Conservation (phyloP, 2,329 filamentous ascomycete genomes). For the Colletotrichum karsti region DNA sequence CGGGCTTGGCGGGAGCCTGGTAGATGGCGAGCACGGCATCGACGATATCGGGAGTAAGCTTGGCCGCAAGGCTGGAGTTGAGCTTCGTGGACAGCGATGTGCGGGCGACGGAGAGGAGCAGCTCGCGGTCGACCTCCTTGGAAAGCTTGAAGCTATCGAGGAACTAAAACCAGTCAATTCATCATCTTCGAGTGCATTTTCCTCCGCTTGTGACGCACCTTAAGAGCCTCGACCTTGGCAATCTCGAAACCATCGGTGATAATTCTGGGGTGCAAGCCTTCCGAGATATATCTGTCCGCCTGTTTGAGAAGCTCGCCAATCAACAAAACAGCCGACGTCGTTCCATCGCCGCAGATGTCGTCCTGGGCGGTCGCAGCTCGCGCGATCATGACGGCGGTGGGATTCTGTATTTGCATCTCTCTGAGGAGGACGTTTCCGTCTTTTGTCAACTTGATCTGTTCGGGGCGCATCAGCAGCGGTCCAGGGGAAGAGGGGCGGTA, state of each 20-base stretch:
- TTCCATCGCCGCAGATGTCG: slow-evolving; percentile 97
- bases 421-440: slow-evolving; percentile 89
- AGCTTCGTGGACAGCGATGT: slow-evolving; percentile 97
- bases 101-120: slow-evolving; percentile 90
- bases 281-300: slow-evolving; percentile 93
- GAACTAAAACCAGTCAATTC: slow-evolving; percentile 66
- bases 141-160: slow-evolving; percentile 92
- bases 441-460: slow-evolving; percentile 96
- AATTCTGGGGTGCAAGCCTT: slow-evolving; percentile 95
- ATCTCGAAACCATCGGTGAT: slow-evolving; percentile 98
- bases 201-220: slow-evolving; percentile 58
- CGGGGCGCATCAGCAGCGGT: slow-evolving; percentile 19
- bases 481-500: slow-evolving; percentile 21
- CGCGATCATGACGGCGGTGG: slow-evolving; percentile 88
- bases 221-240: slow-evolving; percentile 90
- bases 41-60: slow-evolving; percentile 93
- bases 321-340: slow-evolving; percentile 93
- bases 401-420: slow-evolving; percentile 96
- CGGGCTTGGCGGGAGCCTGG: slow-evolving; percentile 87
- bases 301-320: slow-evolving; percentile 98
- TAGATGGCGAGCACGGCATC: slow-evolving; percentile 97
- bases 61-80: slow-evolving; percentile 86
- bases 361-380: slow-evolving; percentile 95
- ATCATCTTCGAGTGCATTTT: too few species aligned
- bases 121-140: slow-evolving; percentile 89